Evolutionary conservation across 2,329 filamentous ascomycete genomes (phyloP).

Genomic region (Beauveria brongniartii): DNA sequence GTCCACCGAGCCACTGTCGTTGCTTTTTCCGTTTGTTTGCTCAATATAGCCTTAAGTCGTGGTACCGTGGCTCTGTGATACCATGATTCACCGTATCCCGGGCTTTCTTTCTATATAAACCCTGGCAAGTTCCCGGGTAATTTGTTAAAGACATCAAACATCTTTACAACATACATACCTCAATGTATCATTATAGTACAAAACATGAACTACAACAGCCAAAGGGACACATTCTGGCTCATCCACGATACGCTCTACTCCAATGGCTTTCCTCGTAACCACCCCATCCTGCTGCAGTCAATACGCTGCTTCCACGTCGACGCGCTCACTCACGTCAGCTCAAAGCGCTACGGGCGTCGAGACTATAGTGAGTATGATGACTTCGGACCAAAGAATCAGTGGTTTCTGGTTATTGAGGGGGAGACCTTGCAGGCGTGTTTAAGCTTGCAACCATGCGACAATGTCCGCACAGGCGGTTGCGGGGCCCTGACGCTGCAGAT

Average conservation of each 20-base stretch:
- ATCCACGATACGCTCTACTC: not conserved
- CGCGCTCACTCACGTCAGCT: not conserved
- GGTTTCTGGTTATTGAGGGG: not conserved
- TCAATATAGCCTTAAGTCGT: not conserved
- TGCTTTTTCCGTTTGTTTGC: not conserved
- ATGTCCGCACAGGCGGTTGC: not conserved
- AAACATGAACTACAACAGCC: not conserved
- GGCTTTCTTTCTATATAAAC: not conserved
- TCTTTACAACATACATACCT: not conserved
- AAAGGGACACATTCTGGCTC: not conserved
- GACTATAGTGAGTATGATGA: not conserved
- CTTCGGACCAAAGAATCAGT: not conserved
- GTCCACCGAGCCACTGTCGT: not conserved
- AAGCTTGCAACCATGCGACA: not conserved
- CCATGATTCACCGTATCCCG: not conserved
- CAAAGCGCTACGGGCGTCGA: not conserved
- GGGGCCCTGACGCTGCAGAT: not conserved
- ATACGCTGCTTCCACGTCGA: not conserved
- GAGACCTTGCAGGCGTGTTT: not conserved
- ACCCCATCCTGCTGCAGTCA: not conserved
- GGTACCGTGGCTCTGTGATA: not conserved
- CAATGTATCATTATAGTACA: not conserved
- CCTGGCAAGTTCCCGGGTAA: not conserved
- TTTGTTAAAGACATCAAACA: not conserved
- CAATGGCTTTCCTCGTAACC: not conserved